A percentile compares a stretch with the other conserved stretches of the same genome.
Conservation (phyloP, 768 basidiomycete species). For the Boletus rex-veris region DNA sequence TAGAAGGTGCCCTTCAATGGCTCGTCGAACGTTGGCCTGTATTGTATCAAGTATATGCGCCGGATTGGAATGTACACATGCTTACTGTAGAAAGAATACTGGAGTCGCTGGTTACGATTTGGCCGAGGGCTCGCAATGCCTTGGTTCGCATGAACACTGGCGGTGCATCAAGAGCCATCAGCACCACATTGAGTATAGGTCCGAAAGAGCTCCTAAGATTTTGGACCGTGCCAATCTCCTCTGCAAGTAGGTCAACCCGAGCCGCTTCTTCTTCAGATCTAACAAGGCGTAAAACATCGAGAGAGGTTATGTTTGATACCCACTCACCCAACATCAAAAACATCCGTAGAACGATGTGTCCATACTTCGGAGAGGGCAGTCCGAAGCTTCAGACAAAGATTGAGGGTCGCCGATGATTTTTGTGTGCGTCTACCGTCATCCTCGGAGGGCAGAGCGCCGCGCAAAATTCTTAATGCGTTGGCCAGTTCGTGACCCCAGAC, state of each 20-base stretch:
- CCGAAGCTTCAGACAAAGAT: constrained; percentile 58
- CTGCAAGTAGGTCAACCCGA: constrained; percentile 65
- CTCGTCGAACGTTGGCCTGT: constrained; percentile 74
- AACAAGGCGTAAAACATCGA: constrained; percentile 6
- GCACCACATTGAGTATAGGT: constrained; percentile 74
- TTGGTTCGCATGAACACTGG: constrained; percentile 93
- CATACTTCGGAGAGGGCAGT: constrained; percentile 67
- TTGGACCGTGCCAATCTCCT: constrained; percentile 75
- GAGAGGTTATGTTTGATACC: neutral
- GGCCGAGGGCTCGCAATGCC: constrained; percentile 83
- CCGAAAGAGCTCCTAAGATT: constrained; percentile 77
- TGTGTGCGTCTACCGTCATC: constrained; percentile 30
- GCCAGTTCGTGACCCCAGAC: constrained; percentile 83
- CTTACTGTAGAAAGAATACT: constrained; percentile 72
- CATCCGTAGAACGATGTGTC: constrained; percentile 62
- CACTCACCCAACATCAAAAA: constrained; percentile 79
- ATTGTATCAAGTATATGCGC: constrained; percentile 2
- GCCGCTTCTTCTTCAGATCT: constrained; percentile 71
- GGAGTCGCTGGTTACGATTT: constrained; percentile 87
- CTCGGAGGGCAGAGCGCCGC: constrained; percentile 46
- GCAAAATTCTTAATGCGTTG: constrained; percentile 56
- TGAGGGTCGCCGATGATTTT: constrained; percentile 8
- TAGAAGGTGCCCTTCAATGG: constrained; percentile 85
- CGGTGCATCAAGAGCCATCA: constrained; percentile 77
- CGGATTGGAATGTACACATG: constrained; percentile 3